Conservation (phyloP, 495 filamentous ascomycete species). For the Penicillium manginii region DNA sequence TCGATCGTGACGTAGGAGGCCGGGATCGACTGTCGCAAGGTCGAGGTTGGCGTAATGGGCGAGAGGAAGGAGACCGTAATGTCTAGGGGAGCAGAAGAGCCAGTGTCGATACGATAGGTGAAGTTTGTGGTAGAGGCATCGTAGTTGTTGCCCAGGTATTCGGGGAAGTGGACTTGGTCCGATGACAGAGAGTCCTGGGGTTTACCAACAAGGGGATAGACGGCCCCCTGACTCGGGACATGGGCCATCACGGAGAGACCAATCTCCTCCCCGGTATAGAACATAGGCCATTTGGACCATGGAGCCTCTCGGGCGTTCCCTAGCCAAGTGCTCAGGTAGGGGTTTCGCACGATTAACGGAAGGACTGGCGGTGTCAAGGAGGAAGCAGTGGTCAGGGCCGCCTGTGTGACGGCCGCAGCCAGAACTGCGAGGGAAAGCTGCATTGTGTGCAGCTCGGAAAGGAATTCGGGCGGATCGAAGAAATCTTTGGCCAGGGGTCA, state of each 20-base stretch:
- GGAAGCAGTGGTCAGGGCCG: conserved; percentile 45
- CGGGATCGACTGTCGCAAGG: conserved; percentile 86
- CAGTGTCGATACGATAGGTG: conserved; percentile 70
- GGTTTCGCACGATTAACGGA: conserved; percentile 86
- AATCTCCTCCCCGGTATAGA: conserved; percentile 86
- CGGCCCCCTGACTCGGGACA: conserved; percentile 66
- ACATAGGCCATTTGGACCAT: conserved; percentile 95
- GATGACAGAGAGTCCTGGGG: conserved; percentile 76
- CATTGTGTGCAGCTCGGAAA: conserved; percentile 29
- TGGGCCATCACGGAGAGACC: conserved; percentile 82
- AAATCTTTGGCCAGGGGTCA: conserved; percentile 6
- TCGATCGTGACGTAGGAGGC: conserved; percentile 82
- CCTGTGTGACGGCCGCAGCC: conserved; percentile 39
- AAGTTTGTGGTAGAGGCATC: conserved; percentile 94
- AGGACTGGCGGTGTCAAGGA: conserved; percentile 76
- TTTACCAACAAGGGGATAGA: conserved; percentile 88
- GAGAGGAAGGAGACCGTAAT: conserved; percentile 86
- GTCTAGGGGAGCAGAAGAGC: conserved; percentile 44
- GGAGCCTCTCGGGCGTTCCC: conserved; percentile 75
- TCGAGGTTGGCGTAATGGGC: conserved; percentile 91
- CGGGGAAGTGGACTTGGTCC: conserved; percentile 67
- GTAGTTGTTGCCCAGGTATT: conserved; percentile 78
- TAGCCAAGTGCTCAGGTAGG: conserved; percentile 90
- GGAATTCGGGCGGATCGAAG: conserved; percentile 4
- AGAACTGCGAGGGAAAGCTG: conserved; percentile 39